Conservation (phyloP, 495 filamentous ascomycete genomes). For the Friedmanniomyces endolithicus region DNA sequence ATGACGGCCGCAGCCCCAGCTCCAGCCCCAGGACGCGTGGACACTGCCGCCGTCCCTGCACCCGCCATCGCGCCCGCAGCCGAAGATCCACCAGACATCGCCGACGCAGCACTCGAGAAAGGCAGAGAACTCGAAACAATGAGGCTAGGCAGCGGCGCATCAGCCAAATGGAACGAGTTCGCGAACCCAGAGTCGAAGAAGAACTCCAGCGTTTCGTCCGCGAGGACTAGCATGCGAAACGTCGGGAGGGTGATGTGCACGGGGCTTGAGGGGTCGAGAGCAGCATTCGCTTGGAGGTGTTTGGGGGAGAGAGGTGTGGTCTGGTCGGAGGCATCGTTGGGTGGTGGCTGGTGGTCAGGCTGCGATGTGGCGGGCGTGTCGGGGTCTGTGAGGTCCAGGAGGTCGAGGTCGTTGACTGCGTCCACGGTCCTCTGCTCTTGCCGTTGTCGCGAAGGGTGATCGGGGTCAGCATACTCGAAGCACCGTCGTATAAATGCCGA, state of each 20-base stretch:
- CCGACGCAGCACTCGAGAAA: too few relatives aligned
- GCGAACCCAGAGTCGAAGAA: constrained; percentile 83
- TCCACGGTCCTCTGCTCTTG: too few relatives aligned
- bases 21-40: too few relatives aligned
- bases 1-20: too few relatives aligned
- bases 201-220: constrained; percentile 86
- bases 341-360: constrained; percentile 3
- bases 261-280: constrained; percentile 82
- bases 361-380: constrained; percentile 7
- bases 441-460: constrained; percentile 49
- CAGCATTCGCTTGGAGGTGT: constrained; percentile 62
- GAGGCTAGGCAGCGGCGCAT: constrained; percentile 34
- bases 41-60: too few relatives aligned
- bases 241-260: constrained; percentile 94
- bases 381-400: constrained; percentile 46
- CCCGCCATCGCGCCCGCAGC: too few relatives aligned
- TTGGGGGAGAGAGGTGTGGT: constrained; percentile 32
- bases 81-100: constrained; percentile 35
- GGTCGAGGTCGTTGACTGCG: constrained; percentile 37
- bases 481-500: constrained; percentile 91
- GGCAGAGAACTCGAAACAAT: too few relatives aligned
- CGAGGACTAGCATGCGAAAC: constrained; percentile 96
- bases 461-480: constrained; percentile 96
- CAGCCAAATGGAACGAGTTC: constrained; percentile 55
- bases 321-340: constrained; percentile 13